These are phyloP conservation scores for Phytophthora fragariaefolia DNA, from an alignment of 352 stramenopile species.

Conservation along the genomic window DNA sequence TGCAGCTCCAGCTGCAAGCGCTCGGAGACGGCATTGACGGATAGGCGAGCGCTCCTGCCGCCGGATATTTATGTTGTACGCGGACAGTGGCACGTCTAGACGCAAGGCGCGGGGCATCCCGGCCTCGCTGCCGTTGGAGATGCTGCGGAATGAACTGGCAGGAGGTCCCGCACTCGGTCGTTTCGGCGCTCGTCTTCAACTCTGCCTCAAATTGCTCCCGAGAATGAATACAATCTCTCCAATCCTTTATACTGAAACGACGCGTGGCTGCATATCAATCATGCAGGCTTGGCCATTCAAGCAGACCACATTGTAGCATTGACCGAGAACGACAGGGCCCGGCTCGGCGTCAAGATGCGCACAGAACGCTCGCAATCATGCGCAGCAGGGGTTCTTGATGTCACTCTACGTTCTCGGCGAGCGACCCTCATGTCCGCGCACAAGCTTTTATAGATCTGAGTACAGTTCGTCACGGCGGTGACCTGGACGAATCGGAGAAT, in stretches of 20 bases:
- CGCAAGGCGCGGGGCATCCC: background rate
- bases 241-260: constrained; percentile 38
- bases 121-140: background rate
- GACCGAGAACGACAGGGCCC: background rate
- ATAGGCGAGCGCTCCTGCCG: background rate
- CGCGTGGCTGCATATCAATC: constrained; percentile 5
- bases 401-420: no score
- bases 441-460: background rate
- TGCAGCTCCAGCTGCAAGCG: constrained; percentile 47
- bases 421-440: background rate
- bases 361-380: background rate
- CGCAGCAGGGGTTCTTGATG: no score
- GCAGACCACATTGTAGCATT: background rate
- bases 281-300: background rate
- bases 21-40: constrained; percentile 15
- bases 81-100: background rate
- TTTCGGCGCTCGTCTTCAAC: no score
- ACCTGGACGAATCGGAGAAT: no score
- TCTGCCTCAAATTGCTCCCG: constrained; percentile 18
- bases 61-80: constrained; percentile 3
- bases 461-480: background rate
- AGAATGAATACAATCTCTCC: constrained; percentile 23
- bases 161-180: no score
- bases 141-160: constrained; percentile 1
- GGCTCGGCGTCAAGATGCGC: no score